Base-by-base conservation (phyloP, 768 basidiomycete genomes). In the Auricularia heimuer region DNA sequence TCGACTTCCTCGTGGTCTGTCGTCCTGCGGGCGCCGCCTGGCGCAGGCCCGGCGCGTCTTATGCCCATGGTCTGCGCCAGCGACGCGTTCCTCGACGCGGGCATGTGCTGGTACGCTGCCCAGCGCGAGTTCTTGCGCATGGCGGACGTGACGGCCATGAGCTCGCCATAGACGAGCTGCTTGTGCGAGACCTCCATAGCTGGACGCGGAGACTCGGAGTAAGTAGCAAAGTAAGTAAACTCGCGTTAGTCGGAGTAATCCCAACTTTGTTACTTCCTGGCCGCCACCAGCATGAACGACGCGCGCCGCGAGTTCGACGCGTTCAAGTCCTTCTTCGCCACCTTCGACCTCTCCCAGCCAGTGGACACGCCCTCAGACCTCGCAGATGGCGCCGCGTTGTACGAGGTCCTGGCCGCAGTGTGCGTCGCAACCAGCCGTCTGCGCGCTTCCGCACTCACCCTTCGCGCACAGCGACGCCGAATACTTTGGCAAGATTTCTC, bases 111-210 rank as follows among this genome's bases (percentile, higher is more conserved):
- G 65, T 54, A 83, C 12, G 90, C 85, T 18, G 95, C 90, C 96
- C 96, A 98, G 54, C 97, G 85, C 58, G 95, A 94, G 77, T 98
- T 98, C 80, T 94, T 93, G 75, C 96, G 90, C 95, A 99, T 98
- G 21, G 86, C 83, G 2, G 92, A 90, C 42, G 94, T 97, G 69
- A 98, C 92, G 18, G 91, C 81, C 62, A 94, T 82, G 67, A 98
- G 90, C 79, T 98, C 94, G 54, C 94, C 89, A 67, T 90, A 85
- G 39, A 98, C 75, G 54, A 97, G 83, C 82, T 94, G 89, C 65
- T 86, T 87, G 60, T 79, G 75, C n/a, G 87, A 83, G 64, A 85
- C 80, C 63, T 68, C 66, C 11, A 72, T 65, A 11, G 56, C 34
- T 42, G 54, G 54, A 10, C 24, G 56, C 56, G 37, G 64, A 54